Evolutionary conservation across 306 rosid species (phyloP).

Genomic region (Fragaria nilgerrensis): DNA sequence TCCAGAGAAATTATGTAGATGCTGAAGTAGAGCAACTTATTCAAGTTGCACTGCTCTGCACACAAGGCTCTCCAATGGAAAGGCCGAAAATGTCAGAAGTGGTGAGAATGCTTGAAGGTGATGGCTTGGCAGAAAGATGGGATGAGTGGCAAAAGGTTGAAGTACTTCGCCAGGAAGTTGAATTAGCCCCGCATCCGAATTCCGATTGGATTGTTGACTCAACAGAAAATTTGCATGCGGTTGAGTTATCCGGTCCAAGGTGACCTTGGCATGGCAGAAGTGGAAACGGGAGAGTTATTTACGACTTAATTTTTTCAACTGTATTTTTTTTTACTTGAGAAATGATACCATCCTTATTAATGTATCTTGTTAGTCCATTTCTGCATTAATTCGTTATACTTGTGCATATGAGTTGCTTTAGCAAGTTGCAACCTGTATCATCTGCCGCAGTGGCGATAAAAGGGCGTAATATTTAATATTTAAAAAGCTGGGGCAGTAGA

Average conservation of each 20-base stretch:
- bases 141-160: conserved; percentile 98
- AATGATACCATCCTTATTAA: conserved; percentile 51
- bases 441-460: conserved; percentile 31
- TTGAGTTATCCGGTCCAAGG: conserved; percentile 98
- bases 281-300: conserved; percentile 37
- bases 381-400: conserved; percentile 70
- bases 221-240: conserved; percentile 92
- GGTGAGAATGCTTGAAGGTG: conserved; percentile 98
- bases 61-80: conserved; percentile 95
- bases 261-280: conserved; percentile 51
- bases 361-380: conserved; percentile 50
- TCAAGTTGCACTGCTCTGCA: conserved; percentile 95
- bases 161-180: conserved; percentile 89
- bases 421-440: conserved; percentile 60
- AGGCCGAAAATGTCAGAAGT: conserved; percentile 98
- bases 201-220: conserved; percentile 97
- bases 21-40: conserved; percentile 95
- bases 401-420: conserved; percentile 84
- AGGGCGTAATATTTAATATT: conserved; percentile 30
- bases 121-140: conserved; percentile 98
- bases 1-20: conserved; percentile 73
- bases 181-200: conserved; percentile 79
- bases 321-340: conserved; percentile 23
- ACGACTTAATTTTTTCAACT: conserved; percentile 47
- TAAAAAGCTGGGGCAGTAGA: conserved; percentile 41